These are phyloP conservation scores for Adansonia gregorii DNA, from an alignment of 441 rosid species.

Conservation along the genomic window DNA sequence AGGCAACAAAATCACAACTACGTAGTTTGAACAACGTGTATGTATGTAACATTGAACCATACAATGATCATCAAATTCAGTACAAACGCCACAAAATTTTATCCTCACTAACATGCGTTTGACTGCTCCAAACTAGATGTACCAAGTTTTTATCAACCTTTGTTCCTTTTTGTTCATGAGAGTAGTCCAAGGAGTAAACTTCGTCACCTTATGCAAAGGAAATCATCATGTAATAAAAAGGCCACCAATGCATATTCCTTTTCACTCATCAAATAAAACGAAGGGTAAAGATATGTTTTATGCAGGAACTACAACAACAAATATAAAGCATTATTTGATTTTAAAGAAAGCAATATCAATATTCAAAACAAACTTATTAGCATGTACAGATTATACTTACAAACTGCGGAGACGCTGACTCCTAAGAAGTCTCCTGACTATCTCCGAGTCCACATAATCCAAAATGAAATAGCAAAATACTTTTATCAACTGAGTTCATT, in stretches of 20 bases:
- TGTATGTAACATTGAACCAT: constrained; percentile 7
- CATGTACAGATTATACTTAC: background rate
- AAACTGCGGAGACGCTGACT: too few species aligned
- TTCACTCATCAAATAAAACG: background rate
- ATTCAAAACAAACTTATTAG: background rate
- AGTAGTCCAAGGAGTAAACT: background rate
- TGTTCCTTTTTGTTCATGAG: background rate
- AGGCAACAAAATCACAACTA: constrained; percentile 26
- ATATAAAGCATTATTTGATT: background rate
- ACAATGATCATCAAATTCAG: background rate
- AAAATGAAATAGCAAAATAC: constrained; percentile 3
- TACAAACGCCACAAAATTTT: background rate
- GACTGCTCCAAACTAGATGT: background rate
- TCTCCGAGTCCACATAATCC: constrained; percentile 20
- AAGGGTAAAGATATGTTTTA: background rate
- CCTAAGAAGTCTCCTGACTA: background rate
- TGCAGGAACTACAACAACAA: background rate
- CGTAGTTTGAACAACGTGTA: background rate
- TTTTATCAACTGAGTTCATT: constrained; percentile 2
- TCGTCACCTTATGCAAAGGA: background rate
- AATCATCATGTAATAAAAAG: background rate
- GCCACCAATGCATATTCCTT: background rate
- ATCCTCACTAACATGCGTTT: background rate
- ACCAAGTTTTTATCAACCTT: background rate
- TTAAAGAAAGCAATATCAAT: constrained; percentile 15